Base-by-base conservation (phyloP, 495 filamentous ascomycete species). In the Penicillium argentinense region DNA sequence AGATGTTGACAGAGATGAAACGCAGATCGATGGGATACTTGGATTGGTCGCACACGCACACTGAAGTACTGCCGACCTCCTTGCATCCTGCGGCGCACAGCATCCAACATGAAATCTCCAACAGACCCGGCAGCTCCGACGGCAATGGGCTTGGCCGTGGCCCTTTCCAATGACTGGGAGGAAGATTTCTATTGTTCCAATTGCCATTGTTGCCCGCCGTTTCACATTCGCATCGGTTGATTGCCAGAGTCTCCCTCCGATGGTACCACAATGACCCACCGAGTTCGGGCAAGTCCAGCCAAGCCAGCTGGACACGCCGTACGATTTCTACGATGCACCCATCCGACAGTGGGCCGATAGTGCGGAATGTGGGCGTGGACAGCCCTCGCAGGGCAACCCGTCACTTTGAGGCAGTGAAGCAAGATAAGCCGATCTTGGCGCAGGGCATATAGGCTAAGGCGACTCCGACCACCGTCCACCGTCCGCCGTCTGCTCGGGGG, bases 351-450 rank as follows among this genome's bases (percentile, higher is more conserved):
- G 52, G 52, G 52, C 52, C 42, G 47, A 47, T 45, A 36, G 33
- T 36, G 36, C 52, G 52, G 47, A 51, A 55, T 50, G 52, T 55
- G 52, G 52, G 39, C 47, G 29, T 5, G n/a, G n/a, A n/a, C n/a
- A n/a, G n/a, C n/a, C 21, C 14, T 28, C 34, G 40, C 45, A 36
- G 45, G n/a, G n/a, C n/a, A n/a, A n/a, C n/a, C n/a, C n/a, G n/a
- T n/a, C n/a, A n/a, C n/a, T n/a, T n/a, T n/a, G n/a, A n/a, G n/a
- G n/a, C n/a, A n/a, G n/a, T n/a, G n/a, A n/a, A n/a, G n/a, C n/a
- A n/a, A n/a, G n/a, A n/a, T n/a, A n/a, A n/a, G n/a, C n/a, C n/a
- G n/a, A n/a, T n/a, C n/a, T n/a, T n/a, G n/a, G n/a, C n/a, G n/a
- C n/a, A 9, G 16, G 33, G 5, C 9, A 36, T 19, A 19, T 18